Percentiles rank a stretch among this genome's conserved stretches.
Evolutionary conservation across 148 eudicot genomes (phyloP).

Genomic region (Suaeda aralocaspica): DNA sequence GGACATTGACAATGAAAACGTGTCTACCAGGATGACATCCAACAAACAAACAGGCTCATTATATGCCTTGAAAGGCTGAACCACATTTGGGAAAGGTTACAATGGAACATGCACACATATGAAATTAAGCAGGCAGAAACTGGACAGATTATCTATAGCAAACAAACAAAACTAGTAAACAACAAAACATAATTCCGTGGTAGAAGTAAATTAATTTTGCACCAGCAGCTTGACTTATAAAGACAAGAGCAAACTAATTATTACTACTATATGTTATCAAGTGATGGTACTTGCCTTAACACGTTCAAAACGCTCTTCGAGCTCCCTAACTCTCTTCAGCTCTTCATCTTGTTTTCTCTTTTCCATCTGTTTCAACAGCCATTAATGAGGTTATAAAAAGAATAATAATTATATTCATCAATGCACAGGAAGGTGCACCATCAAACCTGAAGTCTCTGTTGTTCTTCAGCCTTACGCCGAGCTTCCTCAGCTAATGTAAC

Average conservation of each 20-base stretch:
- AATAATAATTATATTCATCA: not conserved
- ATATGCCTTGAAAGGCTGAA: too few species aligned
- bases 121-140: not conserved
- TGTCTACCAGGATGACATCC: not conserved
- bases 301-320: constrained; percentile 80
- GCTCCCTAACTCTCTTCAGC: constrained; percentile 69
- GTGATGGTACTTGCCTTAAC: constrained; percentile 50
- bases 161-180: too few species aligned
- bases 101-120: not conserved
- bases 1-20: not conserved
- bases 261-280: not conserved
- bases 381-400: constrained; percentile 22
- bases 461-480: constrained; percentile 90
- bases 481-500: constrained; percentile 83
- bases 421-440: not conserved
- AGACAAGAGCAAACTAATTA: not conserved
- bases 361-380: constrained; percentile 59
- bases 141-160: not conserved
- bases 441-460: constrained; percentile 74
- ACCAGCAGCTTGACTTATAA: not conserved
- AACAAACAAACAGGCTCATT: not conserved
- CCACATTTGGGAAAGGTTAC: too few species aligned
- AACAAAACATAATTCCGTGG: not conserved
- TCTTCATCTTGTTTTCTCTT: constrained; percentile 98
- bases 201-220: not conserved